These are phyloP conservation scores for Tricholoma sp. DNA, from an alignment of 768 basidiomycete species.

Conservation along the genomic window DNA sequence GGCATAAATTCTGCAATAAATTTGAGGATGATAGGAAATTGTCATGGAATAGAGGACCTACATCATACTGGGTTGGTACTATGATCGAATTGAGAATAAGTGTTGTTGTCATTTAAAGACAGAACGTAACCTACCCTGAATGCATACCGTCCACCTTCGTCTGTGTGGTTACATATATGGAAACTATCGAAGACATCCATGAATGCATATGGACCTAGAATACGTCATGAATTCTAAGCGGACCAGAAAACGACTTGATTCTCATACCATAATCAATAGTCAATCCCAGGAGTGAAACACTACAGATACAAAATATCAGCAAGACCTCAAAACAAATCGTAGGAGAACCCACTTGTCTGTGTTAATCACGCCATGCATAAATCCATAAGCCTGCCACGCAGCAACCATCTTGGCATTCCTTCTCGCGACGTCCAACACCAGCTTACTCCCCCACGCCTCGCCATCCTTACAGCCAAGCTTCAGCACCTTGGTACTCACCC, in stretches of 20 bases:
- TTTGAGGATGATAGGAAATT: not conserved
- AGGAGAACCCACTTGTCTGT: slow-evolving; percentile 73
- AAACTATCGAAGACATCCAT: slow-evolving; percentile 87
- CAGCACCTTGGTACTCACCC: slow-evolving; percentile 62
- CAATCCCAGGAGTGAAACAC: slow-evolving; percentile 68
- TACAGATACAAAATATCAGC: slow-evolving; percentile 20
- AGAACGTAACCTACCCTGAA: slow-evolving; percentile 41
- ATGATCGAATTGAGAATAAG: not conserved
- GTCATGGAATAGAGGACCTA: slow-evolving; percentile 24
- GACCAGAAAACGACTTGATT: not conserved
- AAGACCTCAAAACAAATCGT: not conserved
- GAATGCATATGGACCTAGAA: slow-evolving; percentile 80
- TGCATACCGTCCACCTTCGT: slow-evolving; percentile 72
- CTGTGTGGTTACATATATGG: slow-evolving; percentile 92
- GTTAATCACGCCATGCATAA: slow-evolving; percentile 96
- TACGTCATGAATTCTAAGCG: not conserved
- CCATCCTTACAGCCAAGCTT: slow-evolving; percentile 40
- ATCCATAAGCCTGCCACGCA: slow-evolving; percentile 92
- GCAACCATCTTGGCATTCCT: slow-evolving; percentile 93
- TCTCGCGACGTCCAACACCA: slow-evolving; percentile 75
- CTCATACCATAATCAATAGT: slow-evolving; percentile 70
- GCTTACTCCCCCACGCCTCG: slow-evolving; percentile 61
- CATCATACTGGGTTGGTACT: slow-evolving; percentile 82
- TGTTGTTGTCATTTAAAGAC: not conserved
- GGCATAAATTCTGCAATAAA: slow-evolving; percentile 60